Conservation (phyloP, 495 filamentous ascomycete species). For the Neurospora sp. region DNA sequence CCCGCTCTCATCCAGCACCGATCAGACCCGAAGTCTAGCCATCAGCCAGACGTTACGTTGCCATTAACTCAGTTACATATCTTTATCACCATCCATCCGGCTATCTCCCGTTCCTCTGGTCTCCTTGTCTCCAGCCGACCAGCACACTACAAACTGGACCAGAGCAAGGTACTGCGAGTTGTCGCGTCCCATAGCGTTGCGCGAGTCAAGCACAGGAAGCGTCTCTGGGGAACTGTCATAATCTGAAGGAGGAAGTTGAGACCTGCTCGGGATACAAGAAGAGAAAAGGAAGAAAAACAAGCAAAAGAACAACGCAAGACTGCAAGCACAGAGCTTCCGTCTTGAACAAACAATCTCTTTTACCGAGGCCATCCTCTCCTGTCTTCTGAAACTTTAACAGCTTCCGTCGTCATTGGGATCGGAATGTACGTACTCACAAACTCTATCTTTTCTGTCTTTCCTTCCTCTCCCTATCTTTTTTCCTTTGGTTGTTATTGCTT, state of each 20-base stretch:
- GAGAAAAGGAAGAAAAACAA: conserved; percentile 1
- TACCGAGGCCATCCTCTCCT: conserved; percentile 5
- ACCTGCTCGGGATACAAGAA: neutral
- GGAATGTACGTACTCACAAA: conserved; percentile 23
- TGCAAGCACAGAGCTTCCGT: conserved; percentile 22
- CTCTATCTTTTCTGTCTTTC: neutral
- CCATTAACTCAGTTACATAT: neutral
- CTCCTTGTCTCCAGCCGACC: neutral
- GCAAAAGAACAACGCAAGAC: neutral
- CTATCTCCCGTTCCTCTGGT: neutral
- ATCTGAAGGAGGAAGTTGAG: neutral
- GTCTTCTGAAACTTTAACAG: conserved; percentile 8
- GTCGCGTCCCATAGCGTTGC: neutral
- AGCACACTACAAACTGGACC: neutral
- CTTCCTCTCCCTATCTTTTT: conserved; percentile 11
- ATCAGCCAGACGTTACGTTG: neutral
- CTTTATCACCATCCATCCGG: neutral
- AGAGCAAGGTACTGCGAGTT: neutral
- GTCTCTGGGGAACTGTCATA: neutral
- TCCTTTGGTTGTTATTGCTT: conserved; percentile 6
- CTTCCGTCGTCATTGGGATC: conserved; percentile 16
- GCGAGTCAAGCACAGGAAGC: neutral
- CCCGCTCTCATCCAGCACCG: neutral
- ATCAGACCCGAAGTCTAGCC: neutral
- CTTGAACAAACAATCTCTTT: conserved; percentile 16